Base-by-base conservation (phyloP, 2,329 filamentous ascomycete species). In the Xylariales sp. region DNA sequence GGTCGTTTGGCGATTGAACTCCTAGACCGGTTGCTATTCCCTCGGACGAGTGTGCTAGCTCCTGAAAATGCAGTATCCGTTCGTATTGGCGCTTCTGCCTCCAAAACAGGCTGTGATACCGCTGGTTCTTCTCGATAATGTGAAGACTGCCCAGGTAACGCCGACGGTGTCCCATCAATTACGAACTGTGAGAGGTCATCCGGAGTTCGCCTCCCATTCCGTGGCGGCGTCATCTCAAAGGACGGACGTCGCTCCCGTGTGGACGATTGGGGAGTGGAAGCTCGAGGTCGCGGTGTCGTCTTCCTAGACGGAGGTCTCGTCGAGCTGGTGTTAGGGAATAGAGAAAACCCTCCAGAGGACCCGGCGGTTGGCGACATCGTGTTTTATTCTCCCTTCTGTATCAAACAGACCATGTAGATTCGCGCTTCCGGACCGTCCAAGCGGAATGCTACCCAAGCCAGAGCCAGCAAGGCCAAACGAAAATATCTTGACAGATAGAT, bases 1-100 rank as follows among this genome's bases (percentile, higher is more conserved):
- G 74, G 76, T 18, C 66, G 61, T 51, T 81, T 80, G 38, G 74
- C 73, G 49, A 80, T 79, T 15, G 76, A 82, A 56, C 63, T 74
- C 40, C 73, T 65, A 1, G 75, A 77, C 14, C 67, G 63, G 35
- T 63, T 66, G 54, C 73, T 78, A 36, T 65, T 65, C 45, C 63
- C 68, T 36, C 72, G 66, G 9, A 71, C 69, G 29, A 77, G 62
- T 2, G 72, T 72, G 39, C 69, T 65, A 21, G 70, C 66, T 43
- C 74, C 69, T 0, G 74, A 73, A 44, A 77, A 69, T 18, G 72
- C 69, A 0, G 72, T 75, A 10, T 73, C 71, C 24, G 70, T 65
- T 31, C 72, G 67, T 4, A 63, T 64, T 2, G 69, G 69, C 1
- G 66, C 56, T 12, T 74, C 66, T 19, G 63, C 61, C 9, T 60